These are phyloP conservation scores for Didymella keratinophila DNA, from an alignment of 2,329 filamentous ascomycete species.

Conservation along the genomic window DNA sequence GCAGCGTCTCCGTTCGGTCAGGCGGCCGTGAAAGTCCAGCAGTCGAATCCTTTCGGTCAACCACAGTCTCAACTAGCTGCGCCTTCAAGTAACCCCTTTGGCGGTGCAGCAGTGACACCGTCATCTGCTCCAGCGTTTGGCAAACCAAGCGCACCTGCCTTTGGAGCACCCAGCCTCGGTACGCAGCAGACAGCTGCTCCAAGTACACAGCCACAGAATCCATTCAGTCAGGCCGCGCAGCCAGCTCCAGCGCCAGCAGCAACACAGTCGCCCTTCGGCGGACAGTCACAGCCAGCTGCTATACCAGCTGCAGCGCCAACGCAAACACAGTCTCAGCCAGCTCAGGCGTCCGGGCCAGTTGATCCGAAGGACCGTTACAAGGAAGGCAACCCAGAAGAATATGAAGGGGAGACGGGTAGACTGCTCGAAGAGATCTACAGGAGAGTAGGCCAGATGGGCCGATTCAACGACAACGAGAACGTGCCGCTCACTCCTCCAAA, in stretches of 20 bases:
- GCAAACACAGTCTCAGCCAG: constrained; percentile 52
- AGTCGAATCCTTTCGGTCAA: constrained; percentile 33
- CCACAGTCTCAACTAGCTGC: constrained; percentile 26
- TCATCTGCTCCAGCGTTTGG: constrained; percentile 38
- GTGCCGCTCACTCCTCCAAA: constrained; percentile 82
- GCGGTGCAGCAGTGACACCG: constrained; percentile 1
- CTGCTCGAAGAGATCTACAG: constrained; percentile 67
- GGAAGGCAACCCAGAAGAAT: constrained; percentile 64
- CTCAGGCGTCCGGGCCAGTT: constrained; percentile 26
- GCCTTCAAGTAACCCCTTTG: constrained; percentile 31
- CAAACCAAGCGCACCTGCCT: constrained; percentile 49
- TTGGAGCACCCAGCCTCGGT: constrained; percentile 43
- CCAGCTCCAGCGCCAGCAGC: constrained; percentile 19
- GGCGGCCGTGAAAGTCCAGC: constrained; percentile 23
- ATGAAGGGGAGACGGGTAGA: constrained; percentile 64
- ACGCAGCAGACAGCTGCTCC: constrained; percentile 22
- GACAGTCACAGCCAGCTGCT: constrained; percentile 20
- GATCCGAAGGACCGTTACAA: constrained; percentile 61
- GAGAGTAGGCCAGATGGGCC: constrained; percentile 69
- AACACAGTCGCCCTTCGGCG: constrained; percentile 28
- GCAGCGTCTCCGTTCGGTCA: constrained; percentile 35
- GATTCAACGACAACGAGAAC: constrained; percentile 71
- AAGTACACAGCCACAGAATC: constrained; percentile 26
- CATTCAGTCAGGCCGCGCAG: constrained; percentile 29
- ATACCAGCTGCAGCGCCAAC: constrained; percentile 17